Evolutionary conservation across 2,329 filamentous ascomycete species (phyloP).

Genomic region (Aspergillus intermedius): DNA sequence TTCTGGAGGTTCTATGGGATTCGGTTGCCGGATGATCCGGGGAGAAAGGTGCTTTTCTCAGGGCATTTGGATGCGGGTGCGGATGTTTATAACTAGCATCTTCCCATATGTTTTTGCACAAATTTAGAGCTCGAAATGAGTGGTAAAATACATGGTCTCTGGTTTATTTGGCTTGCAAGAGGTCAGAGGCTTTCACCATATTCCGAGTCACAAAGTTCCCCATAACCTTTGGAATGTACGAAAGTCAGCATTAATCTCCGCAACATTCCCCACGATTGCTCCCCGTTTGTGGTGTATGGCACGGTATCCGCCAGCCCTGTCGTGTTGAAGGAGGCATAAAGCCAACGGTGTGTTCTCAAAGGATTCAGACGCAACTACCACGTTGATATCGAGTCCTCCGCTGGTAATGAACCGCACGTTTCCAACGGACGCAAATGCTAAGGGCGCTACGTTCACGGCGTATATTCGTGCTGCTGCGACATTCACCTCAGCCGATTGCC

Average conservation of each 20-base stretch:
- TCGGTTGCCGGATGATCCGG: slow-evolving; percentile 14
- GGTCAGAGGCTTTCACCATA: background rate
- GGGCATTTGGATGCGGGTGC: slow-evolving; percentile 7
- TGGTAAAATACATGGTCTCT: too few species aligned
- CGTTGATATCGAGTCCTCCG: background rate
- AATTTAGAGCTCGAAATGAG: too few species aligned
- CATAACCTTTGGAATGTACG: background rate
- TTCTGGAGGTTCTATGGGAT: slow-evolving; percentile 16
- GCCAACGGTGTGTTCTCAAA: background rate
- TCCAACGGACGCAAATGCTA: background rate
- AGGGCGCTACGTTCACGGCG: background rate
- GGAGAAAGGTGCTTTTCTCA: slow-evolving; percentile 6
- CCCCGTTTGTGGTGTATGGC: background rate
- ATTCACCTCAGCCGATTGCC: background rate
- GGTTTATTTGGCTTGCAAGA: too few species aligned
- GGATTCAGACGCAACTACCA: background rate
- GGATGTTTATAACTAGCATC: too few species aligned
- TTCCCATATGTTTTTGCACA: too few species aligned
- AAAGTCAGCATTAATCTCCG: background rate
- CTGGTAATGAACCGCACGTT: background rate
- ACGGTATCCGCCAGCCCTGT: background rate
- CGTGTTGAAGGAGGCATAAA: background rate
- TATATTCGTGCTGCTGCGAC: background rate
- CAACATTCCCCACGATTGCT: background rate
- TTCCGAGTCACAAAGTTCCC: background rate